Evolutionary conservation across 2,329 filamentous ascomycete genomes (phyloP).

Genomic region (Hymenoscyphus fraxineus): DNA sequence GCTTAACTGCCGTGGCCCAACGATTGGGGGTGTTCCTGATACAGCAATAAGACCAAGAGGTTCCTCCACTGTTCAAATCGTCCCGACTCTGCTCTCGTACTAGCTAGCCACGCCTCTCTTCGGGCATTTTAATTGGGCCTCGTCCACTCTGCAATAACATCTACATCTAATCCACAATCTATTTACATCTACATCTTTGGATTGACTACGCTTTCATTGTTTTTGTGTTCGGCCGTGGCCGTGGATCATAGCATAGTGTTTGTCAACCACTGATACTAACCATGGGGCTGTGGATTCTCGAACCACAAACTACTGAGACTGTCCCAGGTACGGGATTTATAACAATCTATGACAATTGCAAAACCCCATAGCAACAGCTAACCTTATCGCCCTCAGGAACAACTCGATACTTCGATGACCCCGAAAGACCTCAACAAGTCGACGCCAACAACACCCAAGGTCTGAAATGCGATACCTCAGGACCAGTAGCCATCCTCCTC

Average conservation of each 20-base stretch:
- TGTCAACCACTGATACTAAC: neutral
- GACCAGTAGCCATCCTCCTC: conserved; percentile 68
- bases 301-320: conserved; percentile 51
- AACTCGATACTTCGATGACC: conserved; percentile 61
- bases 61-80: neutral
- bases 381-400: conserved; percentile 43
- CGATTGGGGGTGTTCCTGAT: neutral
- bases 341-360: neutral
- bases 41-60: neutral
- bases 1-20: neutral
- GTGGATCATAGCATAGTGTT: neutral
- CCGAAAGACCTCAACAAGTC: conserved; percentile 44
- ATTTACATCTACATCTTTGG: neutral
- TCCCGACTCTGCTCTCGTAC: neutral
- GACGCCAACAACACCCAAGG: conserved; percentile 38
- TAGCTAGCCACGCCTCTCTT: neutral
- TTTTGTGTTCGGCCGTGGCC: neutral
- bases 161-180: neutral
- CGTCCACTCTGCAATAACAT: neutral
- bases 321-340: conserved; percentile 62
- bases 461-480: conserved; percentile 70
- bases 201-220: neutral
- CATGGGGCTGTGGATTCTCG: conserved; percentile 71
- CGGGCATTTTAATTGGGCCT: neutral
- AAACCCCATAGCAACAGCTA: neutral